Evolutionary conservation across 805 yeast species (phyloP).

Genomic region (Spathaspora boniae): DNA sequence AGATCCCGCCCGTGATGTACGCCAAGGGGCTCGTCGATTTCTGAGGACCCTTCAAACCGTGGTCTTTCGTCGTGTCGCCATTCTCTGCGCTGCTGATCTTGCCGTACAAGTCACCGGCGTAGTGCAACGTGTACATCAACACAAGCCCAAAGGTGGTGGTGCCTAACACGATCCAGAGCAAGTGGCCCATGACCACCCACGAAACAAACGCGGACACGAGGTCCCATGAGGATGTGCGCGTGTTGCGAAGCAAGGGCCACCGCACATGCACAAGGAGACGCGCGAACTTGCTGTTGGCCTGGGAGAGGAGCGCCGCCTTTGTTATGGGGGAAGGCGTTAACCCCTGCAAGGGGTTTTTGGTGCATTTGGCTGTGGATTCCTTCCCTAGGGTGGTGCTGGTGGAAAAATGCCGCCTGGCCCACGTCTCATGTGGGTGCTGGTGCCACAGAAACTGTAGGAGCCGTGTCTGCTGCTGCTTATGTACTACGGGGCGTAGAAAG

Average conservation of each 20-base stretch:
- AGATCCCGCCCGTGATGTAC: conserved; percentile 30
- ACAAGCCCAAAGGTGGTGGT: conserved; percentile 55
- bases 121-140: conserved; percentile 42
- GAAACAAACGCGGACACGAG: conserved; percentile 54
- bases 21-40: conserved; percentile 29
- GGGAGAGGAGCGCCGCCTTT: conserved; percentile 25
- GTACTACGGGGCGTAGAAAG: too few relatives aligned
- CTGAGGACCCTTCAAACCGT: conserved; percentile 4
- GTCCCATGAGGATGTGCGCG: conserved; percentile 43
- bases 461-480: too few relatives aligned
- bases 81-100: conserved; percentile 11
- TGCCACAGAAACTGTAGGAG: too few relatives aligned
- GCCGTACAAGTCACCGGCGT: conserved; percentile 26
- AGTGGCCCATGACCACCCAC: conserved; percentile 56
- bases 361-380: too few relatives aligned
- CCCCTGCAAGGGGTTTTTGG: too few relatives aligned
- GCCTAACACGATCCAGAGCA: conserved; percentile 52
- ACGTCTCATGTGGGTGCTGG: too few relatives aligned
- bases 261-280: conserved; percentile 36
- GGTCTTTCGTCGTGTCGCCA: conserved; percentile 1
- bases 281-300: conserved; percentile 27
- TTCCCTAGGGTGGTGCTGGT: too few relatives aligned
- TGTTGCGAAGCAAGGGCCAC: conserved; percentile 47
- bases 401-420: too few relatives aligned
- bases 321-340: too few relatives aligned